phyloP scores from a whole-genome alignment of 202 grass and related monocot genomes.

The Elaeis oleifera region DNA sequence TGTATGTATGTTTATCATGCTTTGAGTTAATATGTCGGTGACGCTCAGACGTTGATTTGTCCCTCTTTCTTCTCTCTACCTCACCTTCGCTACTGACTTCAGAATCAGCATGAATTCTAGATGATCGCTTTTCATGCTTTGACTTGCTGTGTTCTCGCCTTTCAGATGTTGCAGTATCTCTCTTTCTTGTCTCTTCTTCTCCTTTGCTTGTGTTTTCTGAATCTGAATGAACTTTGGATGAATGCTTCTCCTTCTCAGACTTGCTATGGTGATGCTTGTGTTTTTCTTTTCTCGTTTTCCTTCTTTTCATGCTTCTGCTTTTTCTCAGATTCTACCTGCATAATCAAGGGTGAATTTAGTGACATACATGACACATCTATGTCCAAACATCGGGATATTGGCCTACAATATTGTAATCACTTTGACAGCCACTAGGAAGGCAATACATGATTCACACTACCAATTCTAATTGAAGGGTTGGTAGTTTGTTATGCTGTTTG shows the following conservation, averaged over 20 bases:
- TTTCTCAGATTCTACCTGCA: constrained; percentile 77
- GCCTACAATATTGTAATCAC: too few relatives aligned
- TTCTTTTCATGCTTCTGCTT: constrained; percentile 68
- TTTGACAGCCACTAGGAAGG: too few relatives aligned
- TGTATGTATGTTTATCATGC: constrained; percentile 24
- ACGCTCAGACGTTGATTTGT: background rate
- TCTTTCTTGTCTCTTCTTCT: constrained; percentile 40
- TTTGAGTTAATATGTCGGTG: background rate
- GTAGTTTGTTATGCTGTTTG: too few relatives aligned
- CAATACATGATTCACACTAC: too few relatives aligned
- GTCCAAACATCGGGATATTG: too few relatives aligned
- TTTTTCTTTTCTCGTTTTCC: constrained; percentile 42
- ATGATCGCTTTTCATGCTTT: constrained; percentile 33
- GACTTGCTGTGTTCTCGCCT: constrained; percentile 39
- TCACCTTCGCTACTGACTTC: constrained; percentile 19
- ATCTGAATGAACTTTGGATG: constrained; percentile 43
- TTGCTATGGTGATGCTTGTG: constrained; percentile 46
- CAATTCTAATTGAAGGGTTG: too few relatives aligned
- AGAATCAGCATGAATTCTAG: constrained; percentile 33
- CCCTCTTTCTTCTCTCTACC: constrained; percentile 23
- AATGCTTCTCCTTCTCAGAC: constrained; percentile 50
- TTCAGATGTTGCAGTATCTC: constrained; percentile 8
- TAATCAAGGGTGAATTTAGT: background rate
- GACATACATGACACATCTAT: background rate
- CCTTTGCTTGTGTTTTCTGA: constrained; percentile 44